Conservation (phyloP, 805 yeast genomes). For the Kuraishia borneana region DNA sequence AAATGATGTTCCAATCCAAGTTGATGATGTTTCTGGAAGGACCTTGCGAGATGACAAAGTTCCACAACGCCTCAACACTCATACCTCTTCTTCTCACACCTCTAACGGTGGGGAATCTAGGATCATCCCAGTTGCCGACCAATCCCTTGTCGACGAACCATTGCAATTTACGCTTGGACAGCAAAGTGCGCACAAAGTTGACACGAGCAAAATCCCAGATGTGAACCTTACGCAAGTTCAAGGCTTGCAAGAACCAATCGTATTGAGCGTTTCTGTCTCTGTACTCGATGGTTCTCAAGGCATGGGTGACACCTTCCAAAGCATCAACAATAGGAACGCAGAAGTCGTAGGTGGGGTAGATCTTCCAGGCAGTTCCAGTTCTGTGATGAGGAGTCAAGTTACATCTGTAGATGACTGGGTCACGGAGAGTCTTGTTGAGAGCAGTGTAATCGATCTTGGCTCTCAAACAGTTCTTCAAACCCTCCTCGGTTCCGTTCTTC, state of each 20-base stretch:
- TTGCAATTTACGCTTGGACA: conserved; percentile 95
- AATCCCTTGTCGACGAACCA: conserved; percentile 94
- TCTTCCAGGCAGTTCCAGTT: conserved; percentile 87
- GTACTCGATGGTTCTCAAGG: conserved; percentile 95
- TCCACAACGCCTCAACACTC: conserved; percentile 95
- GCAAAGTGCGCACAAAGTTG: conserved; percentile 89
- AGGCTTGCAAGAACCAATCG: conserved; percentile 84
- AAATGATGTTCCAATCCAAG: conserved; percentile 93
- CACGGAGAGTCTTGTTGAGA: conserved; percentile 90
- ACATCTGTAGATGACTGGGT: conserved; percentile 96
- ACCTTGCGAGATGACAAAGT: conserved; percentile 91
- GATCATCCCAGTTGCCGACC: conserved; percentile 96
- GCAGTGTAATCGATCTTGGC: conserved; percentile 93
- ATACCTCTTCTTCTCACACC: conserved; percentile 99
- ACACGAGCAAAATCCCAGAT: conserved; percentile 98
- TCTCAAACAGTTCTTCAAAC: conserved; percentile 85
- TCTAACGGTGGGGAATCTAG: conserved; percentile 98
- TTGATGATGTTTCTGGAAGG: conserved; percentile 96
- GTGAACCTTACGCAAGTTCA: conserved; percentile 82
- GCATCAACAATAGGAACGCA: conserved; percentile 97
- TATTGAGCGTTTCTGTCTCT: conserved; percentile 98
- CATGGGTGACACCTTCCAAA: conserved; percentile 94
- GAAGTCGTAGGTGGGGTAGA: conserved; percentile 98
- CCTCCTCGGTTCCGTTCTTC: conserved; percentile 90
- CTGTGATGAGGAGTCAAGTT: conserved; percentile 97